Evolutionary conservation across 352 stramenopile genomes (phyloP), one percentile per base, ranked within the genome.

Genomic region (Phytophthora idaei): DNA sequence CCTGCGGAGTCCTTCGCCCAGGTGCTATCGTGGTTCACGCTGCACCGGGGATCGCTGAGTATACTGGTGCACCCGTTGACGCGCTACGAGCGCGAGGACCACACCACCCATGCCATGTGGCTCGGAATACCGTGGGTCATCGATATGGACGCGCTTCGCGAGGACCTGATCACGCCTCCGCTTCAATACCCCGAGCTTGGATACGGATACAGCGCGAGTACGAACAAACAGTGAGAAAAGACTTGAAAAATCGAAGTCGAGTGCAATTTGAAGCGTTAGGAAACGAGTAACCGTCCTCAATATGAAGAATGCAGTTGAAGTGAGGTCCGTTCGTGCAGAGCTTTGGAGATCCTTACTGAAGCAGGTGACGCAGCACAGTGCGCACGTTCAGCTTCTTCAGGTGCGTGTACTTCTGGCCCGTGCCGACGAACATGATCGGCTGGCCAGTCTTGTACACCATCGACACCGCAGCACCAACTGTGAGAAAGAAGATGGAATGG

Each of bases 351-450:
- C 28, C 29, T 67, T 94, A 98, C 66, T 90, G 76, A 64, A 99
- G 94, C 4, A 99, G 77, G 64, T 95, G 92, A 64, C 98, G 94
- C 42, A 99, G 79, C n/a, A 99, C 94, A 17, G 93, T 97, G 63
- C 86, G 85, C 39, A 98, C 96, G 75, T 98, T 98, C 44, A 99
- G 85, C 71, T 98, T 98, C 84, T 99, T 98, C 53, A 99, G 76
- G 74, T 99, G 97, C 71, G 98, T 99, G 85, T 99, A 99, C 82
- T 99, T 99, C 78, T 99, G 98, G 15, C 98, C 98, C 29, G 97
- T 99, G 56, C 98, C 98, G 36, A 99, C 95, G 80, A 99, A 99
- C 62, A 99, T 93, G 80, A 99, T 98, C 21, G 97, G 97, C 64
- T 99, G 93, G 32, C 97, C 97, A 4, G 97, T 99, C 75, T 98